Evolutionary conservation across 106 monocot genomes (phyloP).

Genomic region (Platanthera guangdongensis): DNA sequence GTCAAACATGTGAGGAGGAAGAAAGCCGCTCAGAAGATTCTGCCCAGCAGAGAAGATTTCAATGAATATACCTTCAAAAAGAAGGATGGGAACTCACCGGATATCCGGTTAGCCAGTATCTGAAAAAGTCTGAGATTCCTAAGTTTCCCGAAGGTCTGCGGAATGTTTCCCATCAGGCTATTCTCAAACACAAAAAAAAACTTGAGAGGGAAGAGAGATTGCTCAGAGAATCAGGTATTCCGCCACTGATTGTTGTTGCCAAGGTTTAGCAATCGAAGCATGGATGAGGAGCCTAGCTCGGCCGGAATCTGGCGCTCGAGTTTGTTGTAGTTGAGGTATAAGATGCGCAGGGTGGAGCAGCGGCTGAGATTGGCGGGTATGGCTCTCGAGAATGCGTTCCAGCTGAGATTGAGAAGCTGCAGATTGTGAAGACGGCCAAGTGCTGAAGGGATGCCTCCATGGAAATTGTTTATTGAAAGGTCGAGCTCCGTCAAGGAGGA

Average conservation of each 20-base stretch:
- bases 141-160: background rate
- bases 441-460: slow-evolving; percentile 14
- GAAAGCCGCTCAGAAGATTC: background rate
- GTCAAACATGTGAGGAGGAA: background rate
- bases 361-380: slow-evolving; percentile 11
- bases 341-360: background rate
- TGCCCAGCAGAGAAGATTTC: background rate
- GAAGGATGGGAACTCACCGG: slow-evolving; percentile 8
- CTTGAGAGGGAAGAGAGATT: slow-evolving; percentile 11
- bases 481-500: slow-evolving; percentile 11
- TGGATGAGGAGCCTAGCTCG: slow-evolving; percentile 6
- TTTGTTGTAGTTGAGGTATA: slow-evolving; percentile 6
- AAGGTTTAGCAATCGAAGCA: background rate
- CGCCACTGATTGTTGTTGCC: slow-evolving; percentile 14
- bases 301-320: slow-evolving; percentile 10
- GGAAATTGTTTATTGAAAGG: slow-evolving; percentile 12
- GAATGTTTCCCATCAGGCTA: background rate
- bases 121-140: background rate
- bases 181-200: background rate
- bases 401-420: slow-evolving; percentile 10
- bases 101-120: background rate
- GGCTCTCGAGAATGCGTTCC: slow-evolving; percentile 20
- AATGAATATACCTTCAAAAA: slow-evolving; percentile 2
- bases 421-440: slow-evolving; percentile 13
- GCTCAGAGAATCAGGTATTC: slow-evolving; percentile 16